Conservation (phyloP, 2,329 filamentous ascomycete genomes). For the Westerdykella aurantiaca region DNA sequence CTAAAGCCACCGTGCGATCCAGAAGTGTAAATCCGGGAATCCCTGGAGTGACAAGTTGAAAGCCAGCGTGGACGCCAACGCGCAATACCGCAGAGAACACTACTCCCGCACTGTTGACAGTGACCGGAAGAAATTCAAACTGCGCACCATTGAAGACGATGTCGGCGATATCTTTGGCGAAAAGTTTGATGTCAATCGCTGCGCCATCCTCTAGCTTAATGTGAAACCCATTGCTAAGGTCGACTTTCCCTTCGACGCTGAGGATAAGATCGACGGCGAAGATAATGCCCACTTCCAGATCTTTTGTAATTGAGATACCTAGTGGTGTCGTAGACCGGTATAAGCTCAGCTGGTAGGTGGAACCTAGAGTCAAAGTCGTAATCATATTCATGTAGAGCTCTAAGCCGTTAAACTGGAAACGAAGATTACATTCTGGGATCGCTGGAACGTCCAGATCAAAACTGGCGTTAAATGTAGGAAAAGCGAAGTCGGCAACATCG, state of each 20-base stretch:
- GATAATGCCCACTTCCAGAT: conserved; percentile 44
- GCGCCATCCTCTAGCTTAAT: conserved; percentile 50
- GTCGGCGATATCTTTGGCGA: conserved; percentile 45
- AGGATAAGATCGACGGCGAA: conserved; percentile 51
- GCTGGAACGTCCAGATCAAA: conserved; percentile 39
- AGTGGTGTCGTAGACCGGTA: conserved; percentile 44
- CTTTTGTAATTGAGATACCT: conserved; percentile 38
- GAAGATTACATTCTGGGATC: conserved; percentile 42
- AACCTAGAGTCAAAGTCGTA: conserved; percentile 38
- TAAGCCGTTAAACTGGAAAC: conserved; percentile 47
- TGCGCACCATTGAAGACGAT: conserved; percentile 47
- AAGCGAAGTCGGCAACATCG: conserved; percentile 14
- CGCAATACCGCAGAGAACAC: conserved; percentile 46
- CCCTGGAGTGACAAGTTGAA: conserved; percentile 7
- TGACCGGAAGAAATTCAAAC: conserved; percentile 55
- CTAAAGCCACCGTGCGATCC: not conserved
- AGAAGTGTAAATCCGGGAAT: not conserved
- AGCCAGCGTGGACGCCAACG: conserved; percentile 44
- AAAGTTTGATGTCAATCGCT: conserved; percentile 46
- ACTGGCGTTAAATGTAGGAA: conserved; percentile 13
- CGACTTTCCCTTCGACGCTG: conserved; percentile 42
- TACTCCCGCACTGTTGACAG: conserved; percentile 42
- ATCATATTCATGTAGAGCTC: conserved; percentile 50
- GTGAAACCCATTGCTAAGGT: conserved; percentile 52
- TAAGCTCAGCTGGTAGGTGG: conserved; percentile 47